These are phyloP conservation scores for Ogataea paraovalis DNA, from an alignment of 805 yeast genomes.

Conservation along the genomic window DNA sequence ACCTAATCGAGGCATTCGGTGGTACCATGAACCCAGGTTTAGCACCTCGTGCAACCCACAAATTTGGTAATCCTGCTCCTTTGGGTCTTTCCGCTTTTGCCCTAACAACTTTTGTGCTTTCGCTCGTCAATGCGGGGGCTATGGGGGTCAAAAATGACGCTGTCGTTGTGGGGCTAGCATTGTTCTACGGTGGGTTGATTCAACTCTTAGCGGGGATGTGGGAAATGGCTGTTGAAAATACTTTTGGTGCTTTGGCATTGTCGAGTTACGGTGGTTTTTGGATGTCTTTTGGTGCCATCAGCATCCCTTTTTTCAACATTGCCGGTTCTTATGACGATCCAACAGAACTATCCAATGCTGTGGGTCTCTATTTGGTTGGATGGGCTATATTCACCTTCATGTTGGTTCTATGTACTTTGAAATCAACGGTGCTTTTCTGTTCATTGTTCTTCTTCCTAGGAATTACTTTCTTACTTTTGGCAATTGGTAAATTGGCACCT, in stretches of 20 bases:
- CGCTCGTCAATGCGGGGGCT: constrained; percentile 59
- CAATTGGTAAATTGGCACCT: constrained; percentile 50
- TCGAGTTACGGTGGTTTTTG: constrained; percentile 69
- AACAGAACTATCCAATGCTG: constrained; percentile 43
- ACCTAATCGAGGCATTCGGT: constrained; percentile 67
- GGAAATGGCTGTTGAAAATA: constrained; percentile 69
- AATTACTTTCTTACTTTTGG: constrained; percentile 48
- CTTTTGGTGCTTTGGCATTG: constrained; percentile 67
- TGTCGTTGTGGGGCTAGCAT: constrained; percentile 60
- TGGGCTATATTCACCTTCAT: constrained; percentile 64
- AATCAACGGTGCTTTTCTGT: constrained; percentile 51
- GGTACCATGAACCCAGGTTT: constrained; percentile 77
- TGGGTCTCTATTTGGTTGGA: constrained; percentile 57
- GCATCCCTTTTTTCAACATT: constrained; percentile 55
- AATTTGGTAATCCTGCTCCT: constrained; percentile 73
- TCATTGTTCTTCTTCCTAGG: constrained; percentile 50
- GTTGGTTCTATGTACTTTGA: constrained; percentile 52
- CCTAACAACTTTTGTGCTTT: constrained; percentile 60
- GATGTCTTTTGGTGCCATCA: constrained; percentile 68
- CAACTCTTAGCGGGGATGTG: constrained; percentile 72
- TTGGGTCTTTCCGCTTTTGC: constrained; percentile 71
- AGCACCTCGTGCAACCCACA: constrained; percentile 50
- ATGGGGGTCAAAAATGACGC: constrained; percentile 62
- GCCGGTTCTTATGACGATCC: constrained; percentile 44
- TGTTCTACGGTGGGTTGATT: constrained; percentile 70